Conservation (phyloP, 2,329 filamentous ascomycete species). For the Corynespora cassiicola region DNA sequence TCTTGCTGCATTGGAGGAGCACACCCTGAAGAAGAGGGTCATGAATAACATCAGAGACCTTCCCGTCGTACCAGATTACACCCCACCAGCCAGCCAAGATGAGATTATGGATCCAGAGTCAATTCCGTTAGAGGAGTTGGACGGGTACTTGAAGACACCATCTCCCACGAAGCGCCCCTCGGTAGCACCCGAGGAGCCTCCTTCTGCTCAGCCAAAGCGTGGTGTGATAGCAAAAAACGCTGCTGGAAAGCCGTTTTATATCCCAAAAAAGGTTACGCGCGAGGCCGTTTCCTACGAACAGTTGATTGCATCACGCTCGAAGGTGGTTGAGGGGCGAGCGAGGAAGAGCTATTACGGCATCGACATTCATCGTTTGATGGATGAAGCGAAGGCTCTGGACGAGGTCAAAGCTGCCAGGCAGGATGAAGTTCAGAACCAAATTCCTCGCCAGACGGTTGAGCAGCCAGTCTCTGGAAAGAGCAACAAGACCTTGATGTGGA, state of each 20-base stretch:
- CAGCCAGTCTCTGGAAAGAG: slow-evolving; percentile 30
- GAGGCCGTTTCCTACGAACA: slow-evolving; percentile 66
- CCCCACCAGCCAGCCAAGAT: slow-evolving; percentile 43
- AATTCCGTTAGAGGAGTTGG: slow-evolving; percentile 35
- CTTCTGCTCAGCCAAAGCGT: slow-evolving; percentile 21
- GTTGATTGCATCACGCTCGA: slow-evolving; percentile 72
- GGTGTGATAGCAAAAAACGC: slow-evolving; percentile 53
- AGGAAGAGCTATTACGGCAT: slow-evolving; percentile 88
- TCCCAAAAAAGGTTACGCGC: slow-evolving; percentile 61
- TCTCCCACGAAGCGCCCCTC: slow-evolving; percentile 27
- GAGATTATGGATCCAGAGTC: slow-evolving; percentile 34
- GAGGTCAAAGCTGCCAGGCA: slow-evolving; percentile 44
- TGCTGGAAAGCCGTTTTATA: slow-evolving; percentile 62
- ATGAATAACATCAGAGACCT: slow-evolving; percentile 36
- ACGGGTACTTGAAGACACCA: slow-evolving; percentile 36
- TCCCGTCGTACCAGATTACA: slow-evolving; percentile 31
- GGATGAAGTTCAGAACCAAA: slow-evolving; percentile 25
- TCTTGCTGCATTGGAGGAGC: slow-evolving; percentile 47
- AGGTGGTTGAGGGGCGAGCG: slow-evolving; percentile 68
- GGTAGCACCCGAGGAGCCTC: slow-evolving; percentile 14
- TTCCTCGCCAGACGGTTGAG: slow-evolving; percentile 48
- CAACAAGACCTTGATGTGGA: slow-evolving; percentile 75
- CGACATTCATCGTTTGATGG: slow-evolving; percentile 84
- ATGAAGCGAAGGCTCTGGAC: slow-evolving; percentile 70
- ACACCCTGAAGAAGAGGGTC: slow-evolving; percentile 41